phyloP scores from a whole-genome alignment of 768 basidiomycete species.

The Tephrocybe sp. region DNA sequence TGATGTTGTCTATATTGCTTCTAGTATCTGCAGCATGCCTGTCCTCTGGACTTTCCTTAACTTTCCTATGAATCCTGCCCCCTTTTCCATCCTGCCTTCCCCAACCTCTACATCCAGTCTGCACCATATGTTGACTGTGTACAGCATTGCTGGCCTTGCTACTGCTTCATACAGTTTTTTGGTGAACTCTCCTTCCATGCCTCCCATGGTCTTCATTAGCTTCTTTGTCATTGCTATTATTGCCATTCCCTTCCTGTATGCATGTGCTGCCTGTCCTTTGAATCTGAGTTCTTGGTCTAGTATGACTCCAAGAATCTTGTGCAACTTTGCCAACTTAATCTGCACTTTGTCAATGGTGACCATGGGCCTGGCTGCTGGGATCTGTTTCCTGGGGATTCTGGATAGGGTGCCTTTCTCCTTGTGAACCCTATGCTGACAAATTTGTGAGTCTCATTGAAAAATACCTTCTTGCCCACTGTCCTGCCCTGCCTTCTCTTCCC shows the following conservation, averaged over 20 bases:
- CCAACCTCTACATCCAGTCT: neutral
- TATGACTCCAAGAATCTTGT: slow-evolving; percentile 18
- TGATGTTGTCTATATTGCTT: neutral
- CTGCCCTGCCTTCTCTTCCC: neutral
- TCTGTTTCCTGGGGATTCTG: neutral
- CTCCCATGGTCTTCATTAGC: neutral
- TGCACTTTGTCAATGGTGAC: neutral
- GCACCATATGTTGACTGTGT: neutral
- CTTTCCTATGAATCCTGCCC: too few relatives aligned
- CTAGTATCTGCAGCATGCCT: too few relatives aligned
- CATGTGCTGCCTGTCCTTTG: slow-evolving; percentile 14
- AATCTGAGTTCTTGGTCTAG: slow-evolving; percentile 17
- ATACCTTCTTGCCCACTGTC: neutral
- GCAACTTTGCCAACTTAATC: neutral
- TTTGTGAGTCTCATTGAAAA: neutral
- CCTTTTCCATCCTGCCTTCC: neutral
- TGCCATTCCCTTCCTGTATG: slow-evolving; percentile 7
- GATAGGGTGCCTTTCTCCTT: neutral
- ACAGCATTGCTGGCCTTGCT: neutral
- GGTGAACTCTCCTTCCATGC: neutral
- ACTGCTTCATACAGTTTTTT: neutral
- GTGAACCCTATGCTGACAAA: neutral
- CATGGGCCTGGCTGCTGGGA: neutral
- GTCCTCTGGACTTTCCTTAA: too few relatives aligned
- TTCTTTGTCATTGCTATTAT: neutral